Evolutionary conservation across 495 filamentous ascomycete species (phyloP).

Genomic region (Annulohypoxylon nitens): DNA sequence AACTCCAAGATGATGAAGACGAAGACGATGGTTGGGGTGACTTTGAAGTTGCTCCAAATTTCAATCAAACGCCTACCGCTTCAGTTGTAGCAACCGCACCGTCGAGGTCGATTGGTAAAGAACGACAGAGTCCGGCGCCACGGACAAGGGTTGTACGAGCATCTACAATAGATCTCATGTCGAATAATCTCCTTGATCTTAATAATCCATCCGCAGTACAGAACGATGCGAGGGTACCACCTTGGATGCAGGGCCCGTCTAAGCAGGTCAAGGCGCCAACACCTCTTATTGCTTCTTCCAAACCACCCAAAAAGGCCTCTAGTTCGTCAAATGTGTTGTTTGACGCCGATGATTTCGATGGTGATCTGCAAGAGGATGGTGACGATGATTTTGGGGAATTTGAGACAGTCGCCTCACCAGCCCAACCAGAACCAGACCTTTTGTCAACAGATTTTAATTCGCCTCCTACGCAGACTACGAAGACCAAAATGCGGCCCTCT

Average conservation of each 20-base stretch:
- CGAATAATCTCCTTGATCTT: conserved; percentile 59
- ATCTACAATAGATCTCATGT: conserved; percentile 60
- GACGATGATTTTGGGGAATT: conserved; percentile 67
- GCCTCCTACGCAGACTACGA: conserved; percentile 28
- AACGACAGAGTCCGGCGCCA: conserved; percentile 22
- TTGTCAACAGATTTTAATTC: conserved; percentile 32
- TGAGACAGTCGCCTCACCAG: conserved; percentile 53
- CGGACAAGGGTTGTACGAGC: conserved; percentile 55
- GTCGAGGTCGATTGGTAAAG: conserved; percentile 29
- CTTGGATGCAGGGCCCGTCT: conserved; percentile 8
- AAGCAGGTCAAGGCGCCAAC: conserved; percentile 24
- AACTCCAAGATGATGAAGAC: conserved; percentile 53
- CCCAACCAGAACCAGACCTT: conserved; percentile 29
- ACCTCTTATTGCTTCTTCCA: conserved; percentile 11
- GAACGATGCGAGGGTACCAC: conserved; percentile 11
- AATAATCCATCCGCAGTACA: conserved; percentile 29
- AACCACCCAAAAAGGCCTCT: conserved; percentile 10
- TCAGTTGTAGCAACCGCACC: conserved; percentile 6
- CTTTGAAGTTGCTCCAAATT: conserved; percentile 69
- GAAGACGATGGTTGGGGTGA: conserved; percentile 82
- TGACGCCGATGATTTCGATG: conserved; percentile 63
- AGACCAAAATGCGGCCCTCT: conserved; percentile 49
- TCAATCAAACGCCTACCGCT: conserved; percentile 16
- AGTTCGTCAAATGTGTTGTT: conserved; percentile 61
- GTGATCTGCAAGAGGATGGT: conserved; percentile 50